These are phyloP conservation scores for Entoloma clypeatum DNA, from an alignment of 1,284 basidiomycete genomes.

Conservation along the genomic window DNA sequence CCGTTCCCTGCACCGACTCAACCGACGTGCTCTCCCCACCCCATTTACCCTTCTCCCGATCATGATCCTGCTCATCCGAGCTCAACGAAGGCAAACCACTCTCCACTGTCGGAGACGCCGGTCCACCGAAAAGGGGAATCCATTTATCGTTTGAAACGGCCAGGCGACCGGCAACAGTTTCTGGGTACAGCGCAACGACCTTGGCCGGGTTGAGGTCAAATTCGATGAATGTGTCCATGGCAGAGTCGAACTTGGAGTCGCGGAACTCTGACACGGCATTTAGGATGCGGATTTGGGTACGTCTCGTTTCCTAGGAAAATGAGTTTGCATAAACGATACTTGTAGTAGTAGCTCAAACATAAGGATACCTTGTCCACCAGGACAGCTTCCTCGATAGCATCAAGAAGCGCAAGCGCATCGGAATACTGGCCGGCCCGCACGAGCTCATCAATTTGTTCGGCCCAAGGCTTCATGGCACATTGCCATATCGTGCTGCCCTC, in stretches of 20 bases:
- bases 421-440: conserved; percentile 69
- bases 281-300: conserved; percentile 59
- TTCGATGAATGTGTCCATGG: conserved; percentile 85
- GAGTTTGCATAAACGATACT: background rate
- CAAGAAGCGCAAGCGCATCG: conserved; percentile 80
- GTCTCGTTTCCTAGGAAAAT: conserved; percentile 44
- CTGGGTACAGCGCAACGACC: conserved; percentile 87
- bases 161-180: conserved; percentile 77
- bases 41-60: conserved; percentile 23
- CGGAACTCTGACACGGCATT: conserved; percentile 79
- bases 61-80: conserved; percentile 17
- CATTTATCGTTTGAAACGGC: conserved; percentile 69
- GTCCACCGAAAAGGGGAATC: conserved; percentile 86
- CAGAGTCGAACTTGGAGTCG: conserved; percentile 63
- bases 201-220: conserved; percentile 92
- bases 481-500: conserved; percentile 81
- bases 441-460: conserved; percentile 83
- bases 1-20: conserved; percentile 1
- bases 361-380: conserved; percentile 64
- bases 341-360: conserved; percentile 1
- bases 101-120: conserved; percentile 27
- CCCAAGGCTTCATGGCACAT: conserved; percentile 70
- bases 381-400: conserved; percentile 59
- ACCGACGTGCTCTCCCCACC: background rate
- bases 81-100: conserved; percentile 16